phyloP scores from a whole-genome alignment of 2,329 filamentous ascomycete species.

The Cytospora chrysosperma region DNA sequence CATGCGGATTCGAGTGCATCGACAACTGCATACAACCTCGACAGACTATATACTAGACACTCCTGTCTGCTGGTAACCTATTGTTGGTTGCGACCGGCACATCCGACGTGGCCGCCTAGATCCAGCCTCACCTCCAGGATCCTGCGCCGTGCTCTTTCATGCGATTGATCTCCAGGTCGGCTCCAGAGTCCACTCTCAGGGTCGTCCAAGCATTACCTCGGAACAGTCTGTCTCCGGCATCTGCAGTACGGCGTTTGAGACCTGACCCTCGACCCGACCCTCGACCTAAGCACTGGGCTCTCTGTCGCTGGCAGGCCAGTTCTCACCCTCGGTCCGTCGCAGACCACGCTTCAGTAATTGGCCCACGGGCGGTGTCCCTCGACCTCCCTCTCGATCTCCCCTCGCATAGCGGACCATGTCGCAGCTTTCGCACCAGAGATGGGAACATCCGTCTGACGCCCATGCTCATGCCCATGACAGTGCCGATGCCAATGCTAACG shows the following conservation, averaged over 20 bases:
- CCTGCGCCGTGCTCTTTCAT: conserved; percentile 9
- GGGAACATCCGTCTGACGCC: conserved; percentile 41
- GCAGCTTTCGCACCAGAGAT: conserved; percentile 50
- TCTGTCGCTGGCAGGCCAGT: conserved; percentile 9
- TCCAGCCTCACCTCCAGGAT: not conserved
- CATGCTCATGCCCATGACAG: conserved; percentile 11
- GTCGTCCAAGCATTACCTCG: conserved; percentile 22
- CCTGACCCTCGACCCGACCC: conserved; percentile 8
- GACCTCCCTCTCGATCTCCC: conserved; percentile 4
- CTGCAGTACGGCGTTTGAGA: conserved; percentile 13
- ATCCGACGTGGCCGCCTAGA: not conserved
- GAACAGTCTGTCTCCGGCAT: conserved; percentile 20
- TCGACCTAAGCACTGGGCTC: conserved; percentile 9
- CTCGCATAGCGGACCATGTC: conserved; percentile 50
- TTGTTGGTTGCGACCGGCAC: conserved; percentile 1
- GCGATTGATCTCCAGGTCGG: conserved; percentile 7
- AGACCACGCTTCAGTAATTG: conserved; percentile 9
- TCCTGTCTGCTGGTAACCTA: not conserved
- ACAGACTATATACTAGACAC: not conserved
- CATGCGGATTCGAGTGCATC: not conserved
- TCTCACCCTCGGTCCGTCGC: conserved; percentile 11
- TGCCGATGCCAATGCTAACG: not conserved
- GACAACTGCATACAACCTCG: not conserved
- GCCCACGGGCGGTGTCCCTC: conserved; percentile 14
- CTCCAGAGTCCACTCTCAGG: conserved; percentile 18